A percentile compares a stretch with the other conserved stretches of the same genome.
These are phyloP conservation scores for Cocos nucifera DNA, from an alignment of 176 grass and related monocot species.

Conservation along the genomic window DNA sequence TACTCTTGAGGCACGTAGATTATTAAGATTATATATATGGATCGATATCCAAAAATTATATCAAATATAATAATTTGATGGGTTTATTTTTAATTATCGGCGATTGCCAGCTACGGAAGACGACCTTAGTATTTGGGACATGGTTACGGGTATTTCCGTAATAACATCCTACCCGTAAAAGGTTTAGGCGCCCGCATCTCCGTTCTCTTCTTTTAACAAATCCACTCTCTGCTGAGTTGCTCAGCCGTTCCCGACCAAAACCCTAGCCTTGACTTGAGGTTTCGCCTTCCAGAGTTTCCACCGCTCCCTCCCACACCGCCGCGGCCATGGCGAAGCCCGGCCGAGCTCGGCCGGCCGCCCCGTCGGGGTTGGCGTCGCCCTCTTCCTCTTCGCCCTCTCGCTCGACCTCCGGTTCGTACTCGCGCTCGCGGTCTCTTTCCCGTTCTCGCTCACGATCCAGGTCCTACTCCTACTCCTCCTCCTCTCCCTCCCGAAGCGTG, in stretches of 20 bases:
- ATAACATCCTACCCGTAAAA: too few species aligned
- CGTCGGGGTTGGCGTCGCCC: constrained; percentile 22
- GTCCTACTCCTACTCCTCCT: constrained; percentile 45
- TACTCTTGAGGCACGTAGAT: too few species aligned
- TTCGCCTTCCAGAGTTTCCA: not conserved
- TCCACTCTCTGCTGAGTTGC: too few species aligned
- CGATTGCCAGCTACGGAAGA: too few species aligned
- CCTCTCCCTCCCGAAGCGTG: constrained; percentile 47
- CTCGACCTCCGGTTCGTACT: constrained; percentile 46
- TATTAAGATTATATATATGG: too few species aligned
- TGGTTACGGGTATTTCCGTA: too few species aligned
- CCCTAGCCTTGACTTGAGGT: constrained; percentile 12
- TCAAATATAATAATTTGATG: too few species aligned
- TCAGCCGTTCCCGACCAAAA: constrained; percentile 12
- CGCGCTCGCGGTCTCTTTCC: constrained; percentile 34
- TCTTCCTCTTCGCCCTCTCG: constrained; percentile 39
- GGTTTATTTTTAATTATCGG: too few species aligned
- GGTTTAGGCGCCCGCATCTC: too few species aligned
- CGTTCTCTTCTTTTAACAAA: too few species aligned
- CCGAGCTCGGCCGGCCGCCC: constrained; percentile 40
- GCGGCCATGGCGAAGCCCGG: constrained; percentile 71
- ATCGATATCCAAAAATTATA: too few species aligned
- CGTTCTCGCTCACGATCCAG: constrained; percentile 29
- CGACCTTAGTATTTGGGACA: too few species aligned
- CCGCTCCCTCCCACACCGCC: constrained; percentile 2